phyloP scores from a whole-genome alignment of 2,329 filamentous ascomycete species.

The Mycosphaerelloides madeirae region DNA sequence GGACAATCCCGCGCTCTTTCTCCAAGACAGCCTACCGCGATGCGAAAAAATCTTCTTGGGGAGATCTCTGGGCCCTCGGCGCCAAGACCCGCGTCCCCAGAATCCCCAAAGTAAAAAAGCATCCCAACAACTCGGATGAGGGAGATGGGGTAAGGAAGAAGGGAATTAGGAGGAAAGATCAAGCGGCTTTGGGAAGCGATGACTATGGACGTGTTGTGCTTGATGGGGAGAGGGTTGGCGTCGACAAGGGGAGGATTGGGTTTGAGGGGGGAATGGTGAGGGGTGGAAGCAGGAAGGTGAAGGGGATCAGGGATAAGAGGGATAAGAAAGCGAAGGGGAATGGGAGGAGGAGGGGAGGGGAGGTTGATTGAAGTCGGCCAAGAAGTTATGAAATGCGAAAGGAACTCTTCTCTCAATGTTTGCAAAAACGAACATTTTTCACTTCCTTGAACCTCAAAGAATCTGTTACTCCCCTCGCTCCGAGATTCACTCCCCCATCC shows the following conservation, averaged over 20 bases:
- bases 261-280: slow-evolving; percentile 27
- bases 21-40: slow-evolving; percentile 82
- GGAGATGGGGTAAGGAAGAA: slow-evolving; percentile 1
- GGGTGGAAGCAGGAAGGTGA: slow-evolving; percentile 33
- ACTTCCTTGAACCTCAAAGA: too few relatives aligned
- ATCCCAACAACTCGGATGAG: neutral
- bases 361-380: neutral
- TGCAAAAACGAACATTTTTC: too few relatives aligned
- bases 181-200: slow-evolving; percentile 13
- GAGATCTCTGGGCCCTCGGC: slow-evolving; percentile 90
- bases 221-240: slow-evolving; percentile 2
- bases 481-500: too few relatives aligned
- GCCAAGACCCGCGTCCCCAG: slow-evolving; percentile 75
- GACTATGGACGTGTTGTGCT: slow-evolving; percentile 18
- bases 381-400: too few relatives aligned
- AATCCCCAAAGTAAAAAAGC: slow-evolving; percentile 25
- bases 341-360: slow-evolving; percentile 23
- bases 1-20: slow-evolving; percentile 82
- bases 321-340: slow-evolving; percentile 33
- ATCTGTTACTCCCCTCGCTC: too few relatives aligned
- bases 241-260: slow-evolving; percentile 24
- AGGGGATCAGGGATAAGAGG: slow-evolving; percentile 33
- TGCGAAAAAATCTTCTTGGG: slow-evolving; percentile 84
- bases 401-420: too few relatives aligned
- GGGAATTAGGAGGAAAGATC: slow-evolving; percentile 1